A percentile compares a stretch with the other conserved stretches of the same genome.
These are phyloP conservation scores for Yarrowia divulgata DNA, from an alignment of 805 yeast genomes.

Conservation along the genomic window DNA sequence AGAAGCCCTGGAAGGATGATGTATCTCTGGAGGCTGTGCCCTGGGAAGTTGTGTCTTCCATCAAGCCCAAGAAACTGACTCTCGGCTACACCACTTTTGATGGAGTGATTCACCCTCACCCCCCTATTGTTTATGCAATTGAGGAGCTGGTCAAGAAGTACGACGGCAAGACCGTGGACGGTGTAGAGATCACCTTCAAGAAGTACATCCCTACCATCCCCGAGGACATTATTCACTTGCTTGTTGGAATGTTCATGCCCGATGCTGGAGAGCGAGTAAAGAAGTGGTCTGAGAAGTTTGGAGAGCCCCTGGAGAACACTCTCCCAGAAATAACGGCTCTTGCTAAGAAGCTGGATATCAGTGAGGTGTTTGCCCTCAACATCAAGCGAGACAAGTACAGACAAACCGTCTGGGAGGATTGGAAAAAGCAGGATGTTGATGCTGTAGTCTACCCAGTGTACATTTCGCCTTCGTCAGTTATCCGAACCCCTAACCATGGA, in stretches of 20 bases:
- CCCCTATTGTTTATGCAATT: slow-evolving; percentile 62
- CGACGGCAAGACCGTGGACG: slow-evolving; percentile 49
- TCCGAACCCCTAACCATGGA: not conserved
- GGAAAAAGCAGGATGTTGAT: slow-evolving; percentile 50
- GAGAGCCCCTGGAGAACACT: slow-evolving; percentile 39
- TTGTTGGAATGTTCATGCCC: slow-evolving; percentile 58
- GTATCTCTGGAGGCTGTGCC: slow-evolving; percentile 60
- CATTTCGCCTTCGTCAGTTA: slow-evolving; percentile 11
- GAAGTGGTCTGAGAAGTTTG: slow-evolving; percentile 45
- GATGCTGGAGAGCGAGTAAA: slow-evolving; percentile 56
- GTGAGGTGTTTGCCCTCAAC: slow-evolving; percentile 53
- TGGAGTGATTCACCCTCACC: slow-evolving; percentile 58
- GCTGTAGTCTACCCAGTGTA: slow-evolving; percentile 32
- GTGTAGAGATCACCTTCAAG: slow-evolving; percentile 18
- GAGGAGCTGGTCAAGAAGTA: slow-evolving; percentile 62
- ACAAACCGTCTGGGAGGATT: slow-evolving; percentile 48
- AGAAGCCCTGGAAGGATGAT: slow-evolving; percentile 59
- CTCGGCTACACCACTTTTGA: slow-evolving; percentile 60
- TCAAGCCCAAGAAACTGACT: slow-evolving; percentile 50
- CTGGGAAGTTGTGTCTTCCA: slow-evolving; percentile 48
- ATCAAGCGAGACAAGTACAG: slow-evolving; percentile 52
- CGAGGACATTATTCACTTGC: slow-evolving; percentile 60
- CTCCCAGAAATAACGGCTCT: not conserved
- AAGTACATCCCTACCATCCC: slow-evolving; percentile 5
- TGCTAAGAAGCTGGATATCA: slow-evolving; percentile 34